Conservation (phyloP, 805 yeast species). For the Candida boleticola region DNA sequence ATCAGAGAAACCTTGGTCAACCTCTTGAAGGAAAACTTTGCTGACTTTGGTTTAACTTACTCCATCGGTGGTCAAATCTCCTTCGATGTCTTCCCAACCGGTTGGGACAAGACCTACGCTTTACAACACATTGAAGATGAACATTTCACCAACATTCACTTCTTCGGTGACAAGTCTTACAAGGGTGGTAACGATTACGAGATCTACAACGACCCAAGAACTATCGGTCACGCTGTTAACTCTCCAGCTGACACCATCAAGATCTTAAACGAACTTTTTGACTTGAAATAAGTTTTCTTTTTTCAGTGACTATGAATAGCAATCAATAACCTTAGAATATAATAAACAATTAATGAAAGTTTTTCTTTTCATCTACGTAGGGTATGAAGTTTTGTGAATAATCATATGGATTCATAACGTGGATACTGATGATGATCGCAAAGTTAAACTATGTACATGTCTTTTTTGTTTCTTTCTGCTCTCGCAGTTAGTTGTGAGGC, state of each 20-base stretch:
- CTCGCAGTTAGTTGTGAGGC: conserved; percentile 13
- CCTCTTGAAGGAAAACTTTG: conserved; percentile 79
- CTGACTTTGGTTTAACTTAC: conserved; percentile 84
- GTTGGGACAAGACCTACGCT: conserved; percentile 99
- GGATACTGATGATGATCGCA: too few species aligned
- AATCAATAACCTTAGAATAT: too few species aligned
- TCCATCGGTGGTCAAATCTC: conserved; percentile 99
- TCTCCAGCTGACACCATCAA: conserved; percentile 85
- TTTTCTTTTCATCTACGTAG: too few species aligned
- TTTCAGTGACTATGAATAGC: too few species aligned
- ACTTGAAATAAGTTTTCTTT: conserved; percentile 43
- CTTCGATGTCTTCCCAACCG: conserved; percentile 99
- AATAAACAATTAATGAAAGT: too few species aligned
- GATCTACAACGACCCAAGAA: conserved; percentile 88
- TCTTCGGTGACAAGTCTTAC: conserved; percentile 98
- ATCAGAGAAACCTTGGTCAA: conserved; percentile 82
- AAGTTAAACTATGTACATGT: conserved; percentile 6
- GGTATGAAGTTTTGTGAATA: too few species aligned
- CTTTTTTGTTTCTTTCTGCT: not conserved
- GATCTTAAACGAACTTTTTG: conserved; percentile 80
- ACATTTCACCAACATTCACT: conserved; percentile 85
- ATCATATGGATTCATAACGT: too few species aligned
- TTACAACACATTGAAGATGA: conserved; percentile 87
- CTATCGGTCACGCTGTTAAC: conserved; percentile 92
- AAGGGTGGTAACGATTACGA: conserved; percentile 99